A percentile compares a stretch with the other conserved stretches of the same genome.
Evolutionary conservation across 2,329 filamentous ascomycete species (phyloP).

Genomic region (Juglanconis juglandina): DNA sequence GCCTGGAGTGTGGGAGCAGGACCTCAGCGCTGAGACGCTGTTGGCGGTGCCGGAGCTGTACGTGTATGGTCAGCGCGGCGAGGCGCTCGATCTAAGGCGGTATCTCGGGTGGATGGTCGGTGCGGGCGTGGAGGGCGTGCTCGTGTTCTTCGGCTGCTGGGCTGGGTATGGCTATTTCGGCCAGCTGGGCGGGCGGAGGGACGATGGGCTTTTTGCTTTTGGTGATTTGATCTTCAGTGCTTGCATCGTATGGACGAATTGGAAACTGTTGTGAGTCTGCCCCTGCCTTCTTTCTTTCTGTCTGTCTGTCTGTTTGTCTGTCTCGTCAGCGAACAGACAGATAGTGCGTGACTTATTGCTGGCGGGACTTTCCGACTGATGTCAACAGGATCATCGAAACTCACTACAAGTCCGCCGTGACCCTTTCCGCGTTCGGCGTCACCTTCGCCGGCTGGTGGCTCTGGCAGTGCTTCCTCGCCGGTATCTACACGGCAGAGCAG

Average conservation of each 20-base stretch:
- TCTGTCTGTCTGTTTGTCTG: neutral
- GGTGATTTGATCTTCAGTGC: conserved; percentile 70
- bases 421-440: conserved; percentile 55
- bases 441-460: conserved; percentile 64
- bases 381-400: conserved; percentile 64
- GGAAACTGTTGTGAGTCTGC: conserved; percentile 66
- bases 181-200: conserved; percentile 46
- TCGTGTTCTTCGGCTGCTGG: conserved; percentile 65
- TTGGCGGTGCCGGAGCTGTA: conserved; percentile 93
- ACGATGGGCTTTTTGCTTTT: conserved; percentile 70
- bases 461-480: conserved; percentile 72
- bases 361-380: conserved; percentile 21
- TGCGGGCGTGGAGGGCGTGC: conserved; percentile 67
- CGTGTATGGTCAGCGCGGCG: conserved; percentile 69
- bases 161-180: conserved; percentile 45
- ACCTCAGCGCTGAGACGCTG: conserved; percentile 76
- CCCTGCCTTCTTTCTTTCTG: neutral
- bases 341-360: too few relatives aligned
- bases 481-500: conserved; percentile 51
- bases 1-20: conserved; percentile 88
- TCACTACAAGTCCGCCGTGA: conserved; percentile 68
- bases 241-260: conserved; percentile 68
- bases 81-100: conserved; percentile 69
- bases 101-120: conserved; percentile 78
- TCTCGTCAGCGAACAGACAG: neutral